A percentile compares a stretch with the other conserved stretches of the same genome.
These are phyloP conservation scores for Dictyostelium intermedium DNA, from an alignment of 78 protist genomes.

Conservation along the genomic window DNA sequence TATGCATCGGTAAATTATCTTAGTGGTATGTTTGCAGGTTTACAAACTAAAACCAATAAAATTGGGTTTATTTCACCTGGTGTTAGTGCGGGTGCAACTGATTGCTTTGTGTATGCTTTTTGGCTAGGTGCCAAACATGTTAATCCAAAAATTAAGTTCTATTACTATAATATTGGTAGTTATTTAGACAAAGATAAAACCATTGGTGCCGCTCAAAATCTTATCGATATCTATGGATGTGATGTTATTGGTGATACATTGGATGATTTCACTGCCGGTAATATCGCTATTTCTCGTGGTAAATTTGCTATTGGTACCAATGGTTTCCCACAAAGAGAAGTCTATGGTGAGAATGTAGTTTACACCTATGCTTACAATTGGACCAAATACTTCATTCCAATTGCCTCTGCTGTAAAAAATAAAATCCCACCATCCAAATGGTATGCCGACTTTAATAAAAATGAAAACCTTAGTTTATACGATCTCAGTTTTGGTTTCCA, in stretches of 20 bases:
- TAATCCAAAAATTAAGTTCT: background rate
- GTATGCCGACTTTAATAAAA: background rate
- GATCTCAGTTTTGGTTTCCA: background rate
- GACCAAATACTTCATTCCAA: background rate
- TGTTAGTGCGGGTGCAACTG: background rate
- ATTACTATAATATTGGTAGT: conserved; percentile 15
- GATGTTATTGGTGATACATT: conserved; percentile 5
- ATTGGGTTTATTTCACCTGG: conserved; percentile 10
- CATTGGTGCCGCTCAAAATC: conserved; percentile 5
- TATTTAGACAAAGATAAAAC: background rate
- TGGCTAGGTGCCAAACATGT: background rate
- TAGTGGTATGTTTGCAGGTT: conserved; percentile 31
- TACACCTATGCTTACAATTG: conserved; percentile 23
- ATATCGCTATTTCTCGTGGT: background rate
- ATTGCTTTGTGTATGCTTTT: background rate
- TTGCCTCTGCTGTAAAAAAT: background rate
- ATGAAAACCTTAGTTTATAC: background rate
- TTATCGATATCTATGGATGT: background rate
- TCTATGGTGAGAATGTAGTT: conserved; percentile 18
- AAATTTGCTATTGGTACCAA: conserved; percentile 34
- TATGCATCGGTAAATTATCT: background rate
- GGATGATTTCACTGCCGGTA: background rate
- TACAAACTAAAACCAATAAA: background rate
- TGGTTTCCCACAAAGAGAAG: conserved; percentile 10
- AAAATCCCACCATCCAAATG: background rate